Percentiles rank a stretch among this genome's conserved stretches.
phyloP scores from a whole-genome alignment of 1,284 basidiomycete species.

The Trichosporon coremiiforme region DNA sequence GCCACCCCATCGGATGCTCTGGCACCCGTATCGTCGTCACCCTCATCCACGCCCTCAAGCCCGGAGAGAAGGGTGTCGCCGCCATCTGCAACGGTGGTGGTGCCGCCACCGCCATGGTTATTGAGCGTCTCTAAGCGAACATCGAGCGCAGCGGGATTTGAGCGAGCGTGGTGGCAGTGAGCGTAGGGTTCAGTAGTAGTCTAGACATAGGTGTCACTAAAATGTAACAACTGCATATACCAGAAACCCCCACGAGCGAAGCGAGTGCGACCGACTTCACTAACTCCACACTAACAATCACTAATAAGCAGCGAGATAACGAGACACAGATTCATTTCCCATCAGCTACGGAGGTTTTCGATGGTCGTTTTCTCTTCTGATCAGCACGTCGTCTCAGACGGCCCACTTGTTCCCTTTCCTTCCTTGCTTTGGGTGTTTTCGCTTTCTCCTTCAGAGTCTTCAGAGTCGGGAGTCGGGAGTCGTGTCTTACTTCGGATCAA shows the following conservation, averaged over 20 bases:
- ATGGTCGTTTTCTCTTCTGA: no score
- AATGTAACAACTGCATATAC: conserved; percentile 15
- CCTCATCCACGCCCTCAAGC: conserved; percentile 84
- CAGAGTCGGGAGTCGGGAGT: no score
- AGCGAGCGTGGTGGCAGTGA: background rate
- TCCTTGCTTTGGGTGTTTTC: background rate
- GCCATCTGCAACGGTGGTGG: conserved; percentile 98
- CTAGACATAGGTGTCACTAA: conserved; percentile 17
- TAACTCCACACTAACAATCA: background rate
- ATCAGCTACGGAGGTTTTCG: no score
- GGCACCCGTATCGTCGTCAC: conserved; percentile 95
- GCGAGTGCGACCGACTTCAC: background rate
- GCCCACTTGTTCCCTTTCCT: background rate
- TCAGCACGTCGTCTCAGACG: background rate
- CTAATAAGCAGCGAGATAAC: background rate
- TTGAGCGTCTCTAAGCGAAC: conserved; percentile 70
- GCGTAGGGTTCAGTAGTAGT: conserved; percentile 7
- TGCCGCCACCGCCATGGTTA: conserved; percentile 84
- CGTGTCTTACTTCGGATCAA: background rate
- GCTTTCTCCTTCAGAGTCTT: background rate
- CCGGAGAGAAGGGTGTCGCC: conserved; percentile 95
- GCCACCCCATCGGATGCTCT: conserved; percentile 92
- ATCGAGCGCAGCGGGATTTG: background rate
- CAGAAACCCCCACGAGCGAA: background rate
- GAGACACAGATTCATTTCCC: background rate